Conservation (phyloP, 163 green algal genomes). For the Chlamydomonas reinhardtii region DNA sequence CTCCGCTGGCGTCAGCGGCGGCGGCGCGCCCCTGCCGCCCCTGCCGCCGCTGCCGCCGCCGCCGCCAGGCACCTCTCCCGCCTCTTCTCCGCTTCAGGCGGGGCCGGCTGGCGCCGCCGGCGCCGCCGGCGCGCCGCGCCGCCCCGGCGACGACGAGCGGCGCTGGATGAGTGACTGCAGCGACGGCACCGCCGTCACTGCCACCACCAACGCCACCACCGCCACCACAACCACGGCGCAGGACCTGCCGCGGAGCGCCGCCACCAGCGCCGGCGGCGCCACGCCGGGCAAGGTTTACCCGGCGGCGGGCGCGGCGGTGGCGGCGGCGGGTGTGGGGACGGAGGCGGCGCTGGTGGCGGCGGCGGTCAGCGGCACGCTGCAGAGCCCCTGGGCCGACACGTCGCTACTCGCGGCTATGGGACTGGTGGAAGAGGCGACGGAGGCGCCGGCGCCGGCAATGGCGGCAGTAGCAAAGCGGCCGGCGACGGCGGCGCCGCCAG, state of each 20-base stretch:
- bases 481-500: too few relatives aligned
- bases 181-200: background rate
- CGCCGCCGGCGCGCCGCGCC: too few relatives aligned
- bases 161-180: conserved; percentile 3
- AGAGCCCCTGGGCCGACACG: background rate
- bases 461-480: too few relatives aligned
- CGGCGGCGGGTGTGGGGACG: too few relatives aligned
- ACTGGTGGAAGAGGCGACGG: too few relatives aligned
- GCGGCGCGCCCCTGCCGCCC: background rate
- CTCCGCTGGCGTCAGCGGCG: background rate
- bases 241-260: too few relatives aligned
- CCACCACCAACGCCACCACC: background rate
- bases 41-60: background rate
- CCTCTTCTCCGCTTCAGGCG: too few relatives aligned
- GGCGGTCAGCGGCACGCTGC: background rate
- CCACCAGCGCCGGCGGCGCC: background rate
- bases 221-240: background rate
- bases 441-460: too few relatives aligned
- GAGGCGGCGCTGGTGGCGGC: background rate
- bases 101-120: too few relatives aligned
- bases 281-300: too few relatives aligned
- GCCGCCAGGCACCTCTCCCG: background rate
- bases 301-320: too few relatives aligned
- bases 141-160: background rate
- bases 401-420: background rate